Evolutionary conservation across 257 asterid species (phyloP), one percentile per base, ranked within the genome.

Genomic region (Cynanchum wilfordii): DNA sequence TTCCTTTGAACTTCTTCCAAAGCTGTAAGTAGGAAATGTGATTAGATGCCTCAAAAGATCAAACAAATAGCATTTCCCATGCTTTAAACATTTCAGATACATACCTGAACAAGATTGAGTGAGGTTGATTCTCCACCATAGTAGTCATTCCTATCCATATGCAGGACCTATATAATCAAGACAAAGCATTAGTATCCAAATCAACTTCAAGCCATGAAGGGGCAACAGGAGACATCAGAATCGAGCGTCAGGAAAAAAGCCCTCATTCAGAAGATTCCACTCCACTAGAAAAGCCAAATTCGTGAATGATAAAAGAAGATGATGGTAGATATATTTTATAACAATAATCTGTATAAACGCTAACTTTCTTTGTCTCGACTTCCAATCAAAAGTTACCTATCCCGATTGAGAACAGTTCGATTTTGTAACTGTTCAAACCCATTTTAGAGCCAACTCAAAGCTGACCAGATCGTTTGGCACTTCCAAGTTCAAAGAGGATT

Each of bases 1-100:
- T 81, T 89, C 98, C 98, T 81, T 88, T 88, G 81, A 91, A 89
- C 82, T 93, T 86, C 87, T 94, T 91, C 96, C 94, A 91, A 12
- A 91, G 78, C 97, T 84, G 82, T 13, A 68, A 45, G 60, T 29
- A 12, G 22, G 59, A n/a, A 40, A 65, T 25, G 17, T 49, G 22
- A 64, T 49, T 45, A 69, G 45, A 20, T 7, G 20, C n/a, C 29
- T 33, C 50, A 8, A 16, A 29, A 64, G 59, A 68, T 25, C 38
- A 49, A 25, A 9, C 12, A 25, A 29, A 47, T 27, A 20, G 15
- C 49, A 64, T 47, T 50, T 47, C 8, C 16, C 42, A 68, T 10
- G 24, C 56, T 51, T 22, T 60, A 72, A 54, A 27, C 45, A 42
- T 56, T 45, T 10, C 54, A 57, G 42, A 71, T 59, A 69, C 2